phyloP scores from a whole-genome alignment of 306 rosid species.

The Adenanthera pavonina region DNA sequence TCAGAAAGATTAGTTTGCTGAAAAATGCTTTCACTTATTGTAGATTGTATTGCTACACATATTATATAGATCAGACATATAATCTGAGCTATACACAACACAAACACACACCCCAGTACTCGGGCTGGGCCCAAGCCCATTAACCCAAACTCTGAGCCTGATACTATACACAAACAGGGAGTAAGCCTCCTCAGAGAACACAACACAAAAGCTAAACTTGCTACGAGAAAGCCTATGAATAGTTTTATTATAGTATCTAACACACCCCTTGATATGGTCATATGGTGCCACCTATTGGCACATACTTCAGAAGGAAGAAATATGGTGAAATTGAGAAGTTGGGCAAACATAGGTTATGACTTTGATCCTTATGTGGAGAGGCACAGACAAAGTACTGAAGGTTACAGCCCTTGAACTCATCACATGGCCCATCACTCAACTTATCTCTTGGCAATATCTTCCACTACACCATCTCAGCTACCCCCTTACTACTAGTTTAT shows the following conservation, averaged over 20 bases:
- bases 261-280: not conserved
- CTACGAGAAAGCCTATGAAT: not conserved
- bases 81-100: no score
- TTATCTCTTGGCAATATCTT: no score
- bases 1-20: no score
- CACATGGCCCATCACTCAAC: not conserved
- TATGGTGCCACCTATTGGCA: not conserved
- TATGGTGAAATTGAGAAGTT: not conserved
- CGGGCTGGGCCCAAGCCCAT: no score
- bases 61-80: no score
- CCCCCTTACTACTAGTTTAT: no score
- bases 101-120: no score
- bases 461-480: no score
- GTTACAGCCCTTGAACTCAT: not conserved
- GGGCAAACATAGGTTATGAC: not conserved
- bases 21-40: no score
- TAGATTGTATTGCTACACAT: no score
- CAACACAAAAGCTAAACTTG: not conserved
- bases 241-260: not conserved
- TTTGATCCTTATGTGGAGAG: not conserved
- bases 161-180: not conserved
- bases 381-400: not conserved
- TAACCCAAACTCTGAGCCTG: no score
- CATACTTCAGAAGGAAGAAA: not conserved
- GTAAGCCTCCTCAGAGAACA: constrained; percentile 22